These are phyloP conservation scores for Solanum appendiculatum DNA, from an alignment of 257 asterid species.

Conservation along the genomic window DNA sequence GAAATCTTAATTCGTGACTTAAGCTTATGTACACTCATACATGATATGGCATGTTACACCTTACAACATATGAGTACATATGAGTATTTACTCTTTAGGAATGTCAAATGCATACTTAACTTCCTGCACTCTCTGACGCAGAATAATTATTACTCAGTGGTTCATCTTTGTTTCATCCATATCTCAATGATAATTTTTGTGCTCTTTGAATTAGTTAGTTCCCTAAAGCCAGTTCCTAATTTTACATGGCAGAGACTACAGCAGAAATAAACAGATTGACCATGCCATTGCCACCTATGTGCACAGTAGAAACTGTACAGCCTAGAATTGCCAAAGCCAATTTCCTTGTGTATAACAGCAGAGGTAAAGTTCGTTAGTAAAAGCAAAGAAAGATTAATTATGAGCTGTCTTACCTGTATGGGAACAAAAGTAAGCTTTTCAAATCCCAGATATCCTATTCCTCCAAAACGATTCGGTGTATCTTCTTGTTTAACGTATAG, in stretches of 20 bases:
- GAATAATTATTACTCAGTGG: neutral
- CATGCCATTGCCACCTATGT: neutral
- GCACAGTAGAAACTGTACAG: neutral
- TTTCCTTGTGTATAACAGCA: neutral
- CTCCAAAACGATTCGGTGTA: slow-evolving; percentile 89
- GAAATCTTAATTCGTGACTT: neutral
- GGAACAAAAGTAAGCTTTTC: slow-evolving; percentile 93
- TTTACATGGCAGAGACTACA: neutral
- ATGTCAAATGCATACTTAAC: neutral
- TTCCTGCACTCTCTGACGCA: neutral
- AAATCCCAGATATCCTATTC: slow-evolving; percentile 74
- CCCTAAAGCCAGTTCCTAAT: neutral
- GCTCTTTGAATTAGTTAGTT: neutral
- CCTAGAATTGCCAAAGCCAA: neutral
- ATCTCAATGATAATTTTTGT: neutral
- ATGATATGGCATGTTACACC: neutral
- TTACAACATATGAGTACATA: neutral
- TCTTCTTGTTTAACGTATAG: slow-evolving; percentile 61
- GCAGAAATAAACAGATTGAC: neutral
- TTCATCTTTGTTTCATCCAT: neutral
- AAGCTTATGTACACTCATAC: neutral
- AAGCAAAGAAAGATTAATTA: neutral
- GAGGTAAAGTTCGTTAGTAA: neutral
- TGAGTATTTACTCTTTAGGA: neutral
- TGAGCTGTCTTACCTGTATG: slow-evolving; percentile 57